Evolutionary conservation across 306 rosid species (phyloP).

Genomic region (Cicer chorassanicum): DNA sequence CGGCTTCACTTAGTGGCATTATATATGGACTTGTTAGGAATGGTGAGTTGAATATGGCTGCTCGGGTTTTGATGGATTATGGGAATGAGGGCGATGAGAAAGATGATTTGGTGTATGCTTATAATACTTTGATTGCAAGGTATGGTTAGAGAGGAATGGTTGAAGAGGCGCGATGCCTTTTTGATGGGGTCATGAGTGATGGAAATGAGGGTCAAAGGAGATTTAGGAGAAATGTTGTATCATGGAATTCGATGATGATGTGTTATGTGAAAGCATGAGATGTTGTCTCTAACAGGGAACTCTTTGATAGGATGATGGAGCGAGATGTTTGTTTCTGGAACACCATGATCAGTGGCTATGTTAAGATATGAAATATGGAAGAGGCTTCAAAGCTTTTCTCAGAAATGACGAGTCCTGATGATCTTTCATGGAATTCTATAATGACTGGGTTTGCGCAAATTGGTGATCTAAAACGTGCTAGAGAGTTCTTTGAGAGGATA

Average conservation of each 20-base stretch:
- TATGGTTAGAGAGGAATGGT: constrained; percentile 57
- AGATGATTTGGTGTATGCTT: constrained; percentile 53
- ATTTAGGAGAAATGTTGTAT: constrained; percentile 51
- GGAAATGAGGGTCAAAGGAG: constrained; percentile 32
- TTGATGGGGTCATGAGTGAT: constrained; percentile 45
- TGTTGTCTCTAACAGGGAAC: constrained; percentile 51
- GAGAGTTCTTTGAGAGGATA: no score
- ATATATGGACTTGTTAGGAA: constrained; percentile 52
- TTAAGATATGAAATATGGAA: no score
- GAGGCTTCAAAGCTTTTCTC: no score
- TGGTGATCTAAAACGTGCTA: no score
- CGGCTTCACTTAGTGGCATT: constrained; percentile 51
- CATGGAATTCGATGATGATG: constrained; percentile 65
- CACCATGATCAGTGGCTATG: no score
- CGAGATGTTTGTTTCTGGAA: no score
- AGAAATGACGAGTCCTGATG: no score
- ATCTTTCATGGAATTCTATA: no score
- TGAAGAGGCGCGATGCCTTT: constrained; percentile 53
- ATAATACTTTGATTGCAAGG: constrained; percentile 54
- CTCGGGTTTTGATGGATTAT: constrained; percentile 44
- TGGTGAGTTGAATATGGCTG: constrained; percentile 49
- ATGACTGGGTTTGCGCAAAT: no score
- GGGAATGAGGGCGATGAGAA: constrained; percentile 35
- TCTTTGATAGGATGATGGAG: constrained; percentile 53
- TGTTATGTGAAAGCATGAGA: constrained; percentile 55